Conservation (phyloP, 192 early-diverging fungal species). For the Lobosporangium transversale region DNA sequence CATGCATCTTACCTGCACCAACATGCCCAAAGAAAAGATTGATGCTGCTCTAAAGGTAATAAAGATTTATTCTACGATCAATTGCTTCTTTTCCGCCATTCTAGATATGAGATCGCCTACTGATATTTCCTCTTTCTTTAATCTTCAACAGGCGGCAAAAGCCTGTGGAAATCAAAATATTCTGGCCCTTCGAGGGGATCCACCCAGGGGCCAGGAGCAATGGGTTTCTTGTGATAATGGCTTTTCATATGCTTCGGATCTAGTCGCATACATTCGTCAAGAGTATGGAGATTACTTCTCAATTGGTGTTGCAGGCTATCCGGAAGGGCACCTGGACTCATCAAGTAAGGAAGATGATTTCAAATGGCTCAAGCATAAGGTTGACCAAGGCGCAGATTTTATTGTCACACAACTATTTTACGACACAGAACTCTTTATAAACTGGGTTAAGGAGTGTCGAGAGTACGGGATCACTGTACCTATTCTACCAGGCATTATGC, state of each 20-base stretch:
- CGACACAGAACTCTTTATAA: constrained; percentile 80
- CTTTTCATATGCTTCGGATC: constrained; percentile 85
- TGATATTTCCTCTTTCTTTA: background rate
- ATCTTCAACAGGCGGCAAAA: constrained; percentile 72
- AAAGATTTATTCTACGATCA: background rate
- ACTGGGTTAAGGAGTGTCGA: constrained; percentile 81
- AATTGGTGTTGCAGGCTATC: constrained; percentile 98
- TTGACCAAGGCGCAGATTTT: constrained; percentile 93
- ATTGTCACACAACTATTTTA: constrained; percentile 97
- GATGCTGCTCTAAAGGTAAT: constrained; percentile 79
- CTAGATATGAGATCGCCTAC: background rate
- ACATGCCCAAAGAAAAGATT: constrained; percentile 91
- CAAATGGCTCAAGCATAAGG: constrained; percentile 82
- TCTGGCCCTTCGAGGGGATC: constrained; percentile 94
- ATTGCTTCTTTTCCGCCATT: background rate
- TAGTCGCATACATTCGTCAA: constrained; percentile 89
- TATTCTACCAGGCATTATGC: constrained; percentile 93
- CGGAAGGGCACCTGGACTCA: constrained; percentile 92
- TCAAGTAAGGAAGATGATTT: constrained; percentile 80
- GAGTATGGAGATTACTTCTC: constrained; percentile 94
- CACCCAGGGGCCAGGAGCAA: constrained; percentile 81
- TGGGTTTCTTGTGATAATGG: constrained; percentile 83
- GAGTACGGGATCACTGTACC: constrained; percentile 77
- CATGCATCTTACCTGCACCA: constrained; percentile 99
- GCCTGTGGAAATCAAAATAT: constrained; percentile 92